Evolutionary conservation across 139 green algal species (phyloP), one percentile per base, ranked within the genome.

Genomic region (Chlorella sp.): DNA sequence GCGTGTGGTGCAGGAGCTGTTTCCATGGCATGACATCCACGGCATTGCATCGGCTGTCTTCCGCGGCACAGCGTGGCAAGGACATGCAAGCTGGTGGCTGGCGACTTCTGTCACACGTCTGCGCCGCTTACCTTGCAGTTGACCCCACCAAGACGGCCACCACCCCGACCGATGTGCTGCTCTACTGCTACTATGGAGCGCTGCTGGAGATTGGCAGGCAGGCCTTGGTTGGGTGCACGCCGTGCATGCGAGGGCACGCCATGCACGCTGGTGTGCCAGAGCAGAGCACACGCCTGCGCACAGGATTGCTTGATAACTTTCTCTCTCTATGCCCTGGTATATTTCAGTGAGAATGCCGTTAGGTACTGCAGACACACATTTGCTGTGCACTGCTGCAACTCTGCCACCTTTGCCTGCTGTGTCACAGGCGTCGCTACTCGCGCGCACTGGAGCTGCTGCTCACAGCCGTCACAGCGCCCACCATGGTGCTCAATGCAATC

Each of bases 161-260:
- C 26, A 94, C 86, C 2, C 87, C 92, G 21, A 93, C 86, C 7
- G 94, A 98, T 87, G 90, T 99, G 3, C 92, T 98, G 73, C 91
- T 99, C 16, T 99, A 98, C 89, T 96, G 92, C 91, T 98, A 98
- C 87, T 99, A 99, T 78, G 96, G 96, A 0, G 94, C 90, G 36
- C 93, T 97, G 89, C 38, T 98, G 20, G 90, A 92, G 57, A 93
- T 94, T 81, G 94, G 94, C 72, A 75, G 81, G 81, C 73, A 63
- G 20, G 44, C 16, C 9, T 16, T 13, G 30, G 38, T 4, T 30
- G 36, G 60, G 60, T 32, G 5, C 25, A 12, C 4, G 7, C 20
- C 9, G 44, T 65, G 72, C 51, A 60, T 60, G 51, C 44, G 11
- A 55, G 44, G 44, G 44, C 44, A 11, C 44, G 44, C 7, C 11